These are phyloP conservation scores for Skeletonema grethae DNA, from an alignment of 108 stramenopile species.

Conservation along the genomic window DNA sequence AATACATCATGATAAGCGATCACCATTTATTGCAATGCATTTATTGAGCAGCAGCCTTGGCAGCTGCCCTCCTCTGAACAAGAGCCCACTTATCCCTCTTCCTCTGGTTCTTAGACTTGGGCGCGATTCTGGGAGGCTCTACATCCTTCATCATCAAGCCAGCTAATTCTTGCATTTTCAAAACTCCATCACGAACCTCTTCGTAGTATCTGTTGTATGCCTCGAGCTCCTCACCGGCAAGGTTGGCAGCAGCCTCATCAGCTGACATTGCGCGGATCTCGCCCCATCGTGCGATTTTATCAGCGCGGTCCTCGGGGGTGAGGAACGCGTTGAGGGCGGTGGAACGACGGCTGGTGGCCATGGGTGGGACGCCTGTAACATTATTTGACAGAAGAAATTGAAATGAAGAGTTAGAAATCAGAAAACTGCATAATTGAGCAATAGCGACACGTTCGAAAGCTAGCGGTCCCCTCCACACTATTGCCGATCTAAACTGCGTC, in stretches of 20 bases:
- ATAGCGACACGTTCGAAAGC: background rate
- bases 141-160: slow-evolving; percentile 57
- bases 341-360: slow-evolving; percentile 13
- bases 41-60: slow-evolving; percentile 31
- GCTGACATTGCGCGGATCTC: slow-evolving; percentile 60
- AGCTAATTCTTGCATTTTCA: slow-evolving; percentile 66
- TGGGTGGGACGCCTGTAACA: slow-evolving; percentile 30
- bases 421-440: background rate
- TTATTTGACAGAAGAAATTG: background rate
- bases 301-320: slow-evolving; percentile 58
- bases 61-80: slow-evolving; percentile 47
- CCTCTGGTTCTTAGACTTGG: slow-evolving; percentile 78
- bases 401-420: background rate
- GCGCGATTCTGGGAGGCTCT: slow-evolving; percentile 64
- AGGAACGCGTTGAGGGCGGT: slow-evolving; percentile 42
- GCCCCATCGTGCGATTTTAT: slow-evolving; percentile 63
- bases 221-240: slow-evolving; percentile 74
- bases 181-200: slow-evolving; percentile 68
- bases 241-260: slow-evolving; percentile 62
- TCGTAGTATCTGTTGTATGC: slow-evolving; percentile 73
- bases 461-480: too few relatives aligned
- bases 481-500: background rate
- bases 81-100: slow-evolving; percentile 71
- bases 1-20: slow-evolving; percentile 3
- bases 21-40: background rate